phyloP scores from a whole-genome alignment of 2,329 filamentous ascomycete genomes.

The Diaporthe destruens region DNA sequence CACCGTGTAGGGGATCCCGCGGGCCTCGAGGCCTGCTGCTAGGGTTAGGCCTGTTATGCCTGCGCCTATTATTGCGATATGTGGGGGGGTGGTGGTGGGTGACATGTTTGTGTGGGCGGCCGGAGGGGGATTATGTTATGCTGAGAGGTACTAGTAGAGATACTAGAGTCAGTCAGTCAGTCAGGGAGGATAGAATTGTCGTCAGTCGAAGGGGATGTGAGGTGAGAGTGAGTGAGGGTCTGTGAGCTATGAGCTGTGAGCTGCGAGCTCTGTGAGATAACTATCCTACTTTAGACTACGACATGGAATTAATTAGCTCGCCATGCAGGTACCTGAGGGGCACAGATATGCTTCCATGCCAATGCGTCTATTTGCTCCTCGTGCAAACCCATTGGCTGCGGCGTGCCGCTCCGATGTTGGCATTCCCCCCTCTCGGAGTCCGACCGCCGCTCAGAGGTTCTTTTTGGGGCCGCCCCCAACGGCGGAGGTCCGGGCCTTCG shows the following conservation, averaged over 20 bases:
- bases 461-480: background rate
- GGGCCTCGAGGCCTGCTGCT: constrained; percentile 59
- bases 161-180: too few species aligned
- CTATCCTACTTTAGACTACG: too few species aligned
- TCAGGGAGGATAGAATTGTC: too few species aligned
- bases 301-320: too few species aligned
- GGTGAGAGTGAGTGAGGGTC: background rate
- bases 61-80: constrained; percentile 63
- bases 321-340: background rate
- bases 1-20: constrained; percentile 57
- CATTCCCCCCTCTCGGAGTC: constrained; percentile 19
- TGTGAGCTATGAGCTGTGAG: too few species aligned
- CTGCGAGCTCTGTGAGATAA: too few species aligned
- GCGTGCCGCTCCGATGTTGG: background rate
- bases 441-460: background rate
- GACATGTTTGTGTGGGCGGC: background rate
- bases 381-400: background rate
- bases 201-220: too few species aligned
- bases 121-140: too few species aligned
- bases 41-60: constrained; percentile 65
- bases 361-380: background rate
- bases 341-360: background rate
- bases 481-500: constrained; percentile 24
- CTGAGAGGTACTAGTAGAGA: too few species aligned
- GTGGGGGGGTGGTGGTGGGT: constrained; percentile 41